These are phyloP conservation scores for Phytophthora quininea DNA, from an alignment of 352 stramenopile species.

Conservation along the genomic window DNA sequence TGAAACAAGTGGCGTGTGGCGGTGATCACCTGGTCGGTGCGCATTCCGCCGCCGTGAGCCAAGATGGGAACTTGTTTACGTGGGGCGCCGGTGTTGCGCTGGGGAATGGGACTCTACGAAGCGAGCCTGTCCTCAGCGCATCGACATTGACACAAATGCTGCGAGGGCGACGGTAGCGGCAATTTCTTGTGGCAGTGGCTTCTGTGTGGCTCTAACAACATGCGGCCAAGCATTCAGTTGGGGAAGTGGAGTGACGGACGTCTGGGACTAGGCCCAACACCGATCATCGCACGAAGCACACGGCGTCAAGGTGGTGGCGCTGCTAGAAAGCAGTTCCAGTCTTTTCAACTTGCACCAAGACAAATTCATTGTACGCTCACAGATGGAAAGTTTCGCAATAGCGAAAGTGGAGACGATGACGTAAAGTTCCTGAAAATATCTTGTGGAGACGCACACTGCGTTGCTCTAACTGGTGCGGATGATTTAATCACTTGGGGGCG, in stretches of 20 bases:
- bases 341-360: constrained; percentile 55
- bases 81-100: constrained; percentile 75
- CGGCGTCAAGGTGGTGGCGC: constrained; percentile 35
- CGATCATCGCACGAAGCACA: constrained; percentile 48
- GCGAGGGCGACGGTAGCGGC: constrained; percentile 17
- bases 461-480: constrained; percentile 60
- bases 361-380: constrained; percentile 16
- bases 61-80: constrained; percentile 66
- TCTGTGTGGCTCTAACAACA: constrained; percentile 68
- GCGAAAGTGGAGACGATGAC: background rate
- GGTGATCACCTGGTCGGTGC: constrained; percentile 57
- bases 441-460: constrained; percentile 83
- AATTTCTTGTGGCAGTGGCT: constrained; percentile 77
- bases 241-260: constrained; percentile 78
- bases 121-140: constrained; percentile 42
- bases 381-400: background rate
- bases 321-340: constrained; percentile 62
- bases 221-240: constrained; percentile 76
- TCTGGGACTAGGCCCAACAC: constrained; percentile 71
- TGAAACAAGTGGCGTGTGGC: constrained; percentile 54
- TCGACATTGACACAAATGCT: constrained; percentile 15
- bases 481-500: constrained; percentile 79
- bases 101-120: constrained; percentile 45
- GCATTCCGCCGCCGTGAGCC: constrained; percentile 74
- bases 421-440: constrained; percentile 44